Base-by-base conservation (phyloP, 441 rosid species). In the Syzygium syzygioides region DNA sequence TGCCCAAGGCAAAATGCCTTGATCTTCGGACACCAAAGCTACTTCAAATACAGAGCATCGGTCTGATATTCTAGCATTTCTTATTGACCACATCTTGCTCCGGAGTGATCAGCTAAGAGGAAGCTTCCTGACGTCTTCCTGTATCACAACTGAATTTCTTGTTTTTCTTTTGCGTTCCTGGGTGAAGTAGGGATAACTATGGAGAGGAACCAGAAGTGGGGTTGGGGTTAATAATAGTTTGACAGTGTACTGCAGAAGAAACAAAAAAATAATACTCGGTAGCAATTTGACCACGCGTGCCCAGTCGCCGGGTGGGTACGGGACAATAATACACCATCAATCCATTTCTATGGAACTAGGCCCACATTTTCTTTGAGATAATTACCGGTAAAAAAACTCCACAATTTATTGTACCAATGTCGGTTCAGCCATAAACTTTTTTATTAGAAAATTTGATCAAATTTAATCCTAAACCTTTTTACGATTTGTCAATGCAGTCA, bases 351-450 rank as follows among this genome's bases (percentile, higher is more conserved):
- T 14, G 3, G 41, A 23, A 23, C 18, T 23, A 37, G 26, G 52
- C 28, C 50, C 50, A 7, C 80, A 5, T 6, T 71, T 41, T 19
- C 4, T 3, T 14, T 1, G 4, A 76, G 17, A 41, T 45, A 10
- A 11, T 37, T 71, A 12, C 6, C 3, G 9, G 7, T 0, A 30
- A 28, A 60, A 62, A 30, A 64, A 8, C 2, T 32, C 11, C 1
- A 9, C 9, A 4, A 0, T 3, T 0, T 9, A 9, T 5, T 3
- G 3, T 5, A 71, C 4, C 6, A 5, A 20, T 20, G 20, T 3
- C 28, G 13, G 1, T 23, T 76, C 0, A 41, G 7, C 11, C 2
- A 76, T 76, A 41, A 12, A 12, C 3, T 1, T 66, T 41, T 32
- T 32, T 32, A 32, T 41, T 41, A 41, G 1, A 41, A 41, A 41